Evolutionary conservation across 768 basidiomycete genomes (phyloP), one percentile per base, ranked within the genome.

Genomic region (Tulasnella sp.): DNA sequence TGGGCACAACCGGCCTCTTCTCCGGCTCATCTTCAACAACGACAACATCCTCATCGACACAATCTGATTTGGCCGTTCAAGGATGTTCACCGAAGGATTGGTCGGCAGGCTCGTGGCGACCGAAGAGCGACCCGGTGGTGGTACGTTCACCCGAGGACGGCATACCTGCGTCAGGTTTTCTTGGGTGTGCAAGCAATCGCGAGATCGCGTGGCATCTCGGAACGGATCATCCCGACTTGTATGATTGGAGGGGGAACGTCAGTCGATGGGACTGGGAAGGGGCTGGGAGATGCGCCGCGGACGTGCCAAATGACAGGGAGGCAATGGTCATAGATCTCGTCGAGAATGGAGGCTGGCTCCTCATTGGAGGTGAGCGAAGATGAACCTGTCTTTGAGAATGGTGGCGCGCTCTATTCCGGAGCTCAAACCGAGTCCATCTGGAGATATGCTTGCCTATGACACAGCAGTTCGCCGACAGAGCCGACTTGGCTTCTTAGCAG

Each of bases 311-410:
- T 25, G 45, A 29, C 25, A 25, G 42, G n/a, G 73, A 72, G 41
- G 69, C 69, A 9, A 69, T 85, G 49, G 72, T 85, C 44, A 72
- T 69, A 59, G 76, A 82, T 62, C 68, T 85, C 66, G 82, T 83
- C 12, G 78, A 83, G 65, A 72, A 78, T n/a, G 84, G 83, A 11
- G 84, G 84, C 1, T 85, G 84, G 84, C 70, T 84, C 15, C 64
- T 85, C 5, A 67, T 85, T 5, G 84, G 84, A 27, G 81, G 81
- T 81, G 65, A 59, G 75, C 69, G 65, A 57, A 25, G n/a, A 15
- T 38, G 15, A 27, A 24, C 46, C 31, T 17, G 7, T 49, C n/a
- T 53, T 2, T 30, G 2, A 19, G 27, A 29, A 17, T 19, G 22
- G 45, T 43, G n/a, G n/a, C n/a, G n/a, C n/a, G n/a, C n/a, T n/a